Evolutionary conservation across 2,329 filamentous ascomycete genomes (phyloP), one percentile per base, ranked within the genome.

Genomic region (Neonectria faginata): DNA sequence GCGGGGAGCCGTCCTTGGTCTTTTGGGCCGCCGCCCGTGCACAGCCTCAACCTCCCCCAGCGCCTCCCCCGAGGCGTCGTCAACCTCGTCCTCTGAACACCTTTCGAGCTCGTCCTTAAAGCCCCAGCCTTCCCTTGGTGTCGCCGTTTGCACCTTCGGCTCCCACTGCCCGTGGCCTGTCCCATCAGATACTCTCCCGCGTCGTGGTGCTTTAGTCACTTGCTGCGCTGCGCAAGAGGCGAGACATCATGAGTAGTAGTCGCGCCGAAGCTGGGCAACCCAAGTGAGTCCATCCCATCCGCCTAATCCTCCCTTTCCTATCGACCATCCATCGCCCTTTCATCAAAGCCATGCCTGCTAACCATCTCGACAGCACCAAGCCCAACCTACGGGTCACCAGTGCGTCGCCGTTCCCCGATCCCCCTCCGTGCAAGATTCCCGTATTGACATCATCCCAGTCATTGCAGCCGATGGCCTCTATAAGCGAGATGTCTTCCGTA

Each of bases 401-500:
- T 97, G 88, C 79, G 88, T 81, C 72, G 31, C 72, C 72, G 61
- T 64, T 66, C 67, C 62, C 54, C 65, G 65, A 59, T 60, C 60
- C 64, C 62, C 61, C 66, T 72, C 66, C 66, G 63, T 64, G 55
- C 60, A 44, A 63, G 48, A 64, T 64, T 64, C 18, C 44, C 54
- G 59, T 77, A 72, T 81, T 84, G 75, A 86, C 77, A 63, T 68
- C 53, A 68, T 66, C 74, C 73, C 79, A 98, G 96, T 99, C 83
- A 97, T 99, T 84, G 96, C 96, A 74, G 96, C 96, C 74, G 96
- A 99, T 86, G 96, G 96, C 66, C 86, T 99, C 71, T 98, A 97
- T 86, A 99, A 98, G 86, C 91, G 96, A 82, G 96, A 99, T 92
- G 94, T 99, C 67, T 98, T 99, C 82, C 89, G 96, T 98, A 91